Conservation (phyloP, 305 asterid species). For the Fraxinus sp. region DNA sequence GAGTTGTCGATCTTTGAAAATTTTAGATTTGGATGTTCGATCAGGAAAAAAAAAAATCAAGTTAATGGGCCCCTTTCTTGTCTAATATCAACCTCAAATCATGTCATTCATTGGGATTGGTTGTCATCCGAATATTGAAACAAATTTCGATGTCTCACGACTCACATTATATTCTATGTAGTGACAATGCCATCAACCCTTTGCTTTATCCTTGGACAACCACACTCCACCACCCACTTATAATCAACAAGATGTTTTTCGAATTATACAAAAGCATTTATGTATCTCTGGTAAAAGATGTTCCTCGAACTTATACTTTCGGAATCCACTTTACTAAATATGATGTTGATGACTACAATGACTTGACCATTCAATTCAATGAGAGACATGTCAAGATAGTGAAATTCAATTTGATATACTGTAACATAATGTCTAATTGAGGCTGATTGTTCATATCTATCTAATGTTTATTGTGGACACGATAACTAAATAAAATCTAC, state of each 20-base stretch:
- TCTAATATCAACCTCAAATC: neutral
- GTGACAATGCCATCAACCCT: neutral
- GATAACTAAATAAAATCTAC: neutral
- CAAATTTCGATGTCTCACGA: neutral
- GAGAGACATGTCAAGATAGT: neutral
- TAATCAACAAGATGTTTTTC: neutral
- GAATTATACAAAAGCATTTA: neutral
- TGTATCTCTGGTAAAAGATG: neutral
- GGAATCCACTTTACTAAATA: neutral
- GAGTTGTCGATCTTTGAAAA: neutral
- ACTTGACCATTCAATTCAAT: neutral
- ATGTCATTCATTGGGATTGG: neutral
- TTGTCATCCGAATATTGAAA: neutral
- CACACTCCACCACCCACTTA: neutral
- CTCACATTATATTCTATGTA: neutral
- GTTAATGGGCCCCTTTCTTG: neutral
- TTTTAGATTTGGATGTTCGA: neutral
- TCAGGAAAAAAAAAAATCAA: neutral
- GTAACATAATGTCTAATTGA: too few relatives aligned
- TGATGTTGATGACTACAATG: neutral
- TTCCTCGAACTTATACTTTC: neutral
- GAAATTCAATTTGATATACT: neutral
- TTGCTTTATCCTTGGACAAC: neutral
- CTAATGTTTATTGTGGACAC: neutral
- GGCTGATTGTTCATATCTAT: neutral